Evolutionary conservation across 2,329 filamentous ascomycete species (phyloP), one percentile per base, ranked within the genome.

Genomic region (Talaromyces sp.): DNA sequence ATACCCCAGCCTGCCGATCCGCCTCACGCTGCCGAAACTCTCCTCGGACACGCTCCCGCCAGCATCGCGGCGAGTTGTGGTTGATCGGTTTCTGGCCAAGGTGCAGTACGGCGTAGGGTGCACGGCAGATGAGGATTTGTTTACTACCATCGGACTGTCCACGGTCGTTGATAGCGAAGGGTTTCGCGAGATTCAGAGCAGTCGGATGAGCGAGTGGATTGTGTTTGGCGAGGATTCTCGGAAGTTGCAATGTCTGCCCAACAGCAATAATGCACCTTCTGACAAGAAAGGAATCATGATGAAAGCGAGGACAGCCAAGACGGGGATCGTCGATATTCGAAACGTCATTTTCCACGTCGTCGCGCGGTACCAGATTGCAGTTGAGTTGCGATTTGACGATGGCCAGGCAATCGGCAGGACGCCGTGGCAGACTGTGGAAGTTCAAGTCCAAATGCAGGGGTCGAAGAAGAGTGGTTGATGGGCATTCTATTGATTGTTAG

Each of bases 361-460:
- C n/a, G 58, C 33, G 9, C 3, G 44, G 6, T 60, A 60, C 39
- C 42, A 51, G 33, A 60, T 60, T 39, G 52, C 58, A 39, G 47
- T 60, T 47, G 58, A 60, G 39, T 32, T 60, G 52, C 36, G 47
- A 22, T 60, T 60, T 52, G 58, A 60, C n/a, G 44, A 53, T 2
- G 58, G 58, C 4, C 51, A 60, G 42, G 19, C 33, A 10, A 54
- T 56, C n/a, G 58, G 58, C 17, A 32, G 52, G 39, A 60, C 58
- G 30, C 58, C 58, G 19, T 60, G 58, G 58, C 58, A 55, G 36
- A 19, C 39, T 22, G 58, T 60, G 39, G 58, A 60, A 19, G 58
- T 60, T 19, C 58, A 60, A 28, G 58, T 60, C 22, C 54, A 33
- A 28, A 53, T 32, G 27, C 49, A 53, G 15, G 49, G 49, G 22